Base-by-base conservation (phyloP, 371 early-diverging fungal species). In the Mucor velutinosus region DNA sequence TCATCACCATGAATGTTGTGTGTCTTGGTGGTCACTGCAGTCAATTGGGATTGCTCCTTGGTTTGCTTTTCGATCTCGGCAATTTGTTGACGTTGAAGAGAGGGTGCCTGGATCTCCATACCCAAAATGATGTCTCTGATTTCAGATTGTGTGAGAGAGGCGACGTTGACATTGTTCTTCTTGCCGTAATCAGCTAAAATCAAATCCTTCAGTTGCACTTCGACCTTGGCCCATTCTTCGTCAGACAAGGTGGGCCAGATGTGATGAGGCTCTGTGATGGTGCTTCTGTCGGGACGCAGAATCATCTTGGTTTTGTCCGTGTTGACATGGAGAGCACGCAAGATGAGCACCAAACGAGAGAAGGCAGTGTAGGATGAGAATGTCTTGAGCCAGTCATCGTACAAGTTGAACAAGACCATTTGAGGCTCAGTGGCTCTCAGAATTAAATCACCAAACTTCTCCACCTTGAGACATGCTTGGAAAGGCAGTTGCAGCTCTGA, bases 51-150 rank as follows among this genome's bases (percentile, higher is more conserved):
- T 72, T 90, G 91, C 64, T 97, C 96, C 80, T 94, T 88, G 47
- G 93, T 90, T 77, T 97, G 96, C 88, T 97, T 95, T 72, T 97
- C 98, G 69, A 97, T 94, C 78, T 97, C 97, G 23, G 95, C 97
- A 80, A 96, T 94, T 83, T 98, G 95, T 82, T 97, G 98, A 62
- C 99, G 92, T 82, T 97, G 95, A 39, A 94, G 79, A 58, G 97
- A 97, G 30, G 99, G 99, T 60, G 99, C 98, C 33, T 94, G 93
- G 65, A 99, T 98, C 79, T 97, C 97, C 97, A 98, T 99, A 79
- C 99, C 99, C 67, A 99, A 89, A 71, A 99, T 97, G 68, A 99
- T 97, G 83, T 99, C 99, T 71, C 99, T 93, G 74, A 99, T 95
- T 86, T 99, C 99, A 2, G 95, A 93, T 60, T 93, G 92, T 0